Evolutionary conservation across 2,329 filamentous ascomycete genomes (phyloP), one percentile per base, ranked within the genome.

Genomic region (Zelopaecilomyces penicillatus): DNA sequence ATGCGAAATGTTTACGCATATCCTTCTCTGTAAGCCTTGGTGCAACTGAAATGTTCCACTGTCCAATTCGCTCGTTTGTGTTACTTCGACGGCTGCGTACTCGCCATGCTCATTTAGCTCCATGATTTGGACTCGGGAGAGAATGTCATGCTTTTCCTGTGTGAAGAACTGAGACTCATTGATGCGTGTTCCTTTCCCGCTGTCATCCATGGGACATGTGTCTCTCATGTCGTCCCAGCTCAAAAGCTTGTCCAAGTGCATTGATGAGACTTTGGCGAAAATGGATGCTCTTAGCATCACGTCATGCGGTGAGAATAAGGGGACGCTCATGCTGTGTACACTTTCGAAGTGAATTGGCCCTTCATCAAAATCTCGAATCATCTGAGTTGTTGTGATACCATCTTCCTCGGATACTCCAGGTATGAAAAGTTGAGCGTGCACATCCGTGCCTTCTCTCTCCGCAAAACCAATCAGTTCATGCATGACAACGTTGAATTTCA

Each of bases 161-260:
- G 83, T 87, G 56, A 84, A 95, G 60, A 94, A 98, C 54, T 98
- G 90, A 0, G 86, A 85, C 63, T 98, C 93, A 9, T 87, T 83
- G 52, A 98, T 82, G 8, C 93, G 78, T 27, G 85, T 75, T 36
- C 71, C 75, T 49, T 75, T 78, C 5, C 69, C 62, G 46, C 70
- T 74, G 36, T 70, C 70, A 44, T 76, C 74, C 50, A 78, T 75
- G 3, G 76, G 74, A 41, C 82, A 72, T 12, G 78, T 76, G 63
- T 98, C 91, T 47, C 91, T 82, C 83, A 98, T 96, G 57, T 97
- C 93, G 61, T 98, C 93, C 93, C 93, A 98, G 67, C 93, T 98
- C 9, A 96, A 78, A 41, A 98, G 75, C 68, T 95, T 97, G 64
- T 98, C 93, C 26, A 98, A 76, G 66, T 98, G 93, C 83, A 96